phyloP scores from a whole-genome alignment of 2,329 filamentous ascomycete species.

The Hymenoscyphus fraxineus region DNA sequence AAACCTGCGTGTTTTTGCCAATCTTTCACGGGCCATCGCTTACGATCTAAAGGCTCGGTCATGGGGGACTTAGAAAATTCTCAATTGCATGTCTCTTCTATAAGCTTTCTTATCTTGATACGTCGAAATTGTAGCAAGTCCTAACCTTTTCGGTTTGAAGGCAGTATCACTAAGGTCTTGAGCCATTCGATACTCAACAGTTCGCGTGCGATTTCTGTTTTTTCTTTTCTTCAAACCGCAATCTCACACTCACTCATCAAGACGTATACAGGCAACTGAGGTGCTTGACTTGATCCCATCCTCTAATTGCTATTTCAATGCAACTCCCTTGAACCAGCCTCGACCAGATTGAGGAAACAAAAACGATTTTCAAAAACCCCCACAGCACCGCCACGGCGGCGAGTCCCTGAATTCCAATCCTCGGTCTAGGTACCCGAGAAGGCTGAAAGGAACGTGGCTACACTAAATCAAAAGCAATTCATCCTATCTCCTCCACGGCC shows the following conservation, averaged over 20 bases:
- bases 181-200: not conserved
- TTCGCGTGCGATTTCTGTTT: not conserved
- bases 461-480: not conserved
- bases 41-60: not conserved
- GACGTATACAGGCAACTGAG: not conserved
- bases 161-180: not conserved
- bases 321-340: not conserved
- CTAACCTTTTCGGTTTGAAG: not conserved
- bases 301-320: not conserved
- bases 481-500: constrained; percentile 7
- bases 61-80: not conserved
- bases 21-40: not conserved
- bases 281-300: not conserved
- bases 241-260: not conserved
- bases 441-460: constrained; percentile 13
- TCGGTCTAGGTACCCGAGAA: constrained; percentile 8
- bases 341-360: not conserved
- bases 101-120: not conserved
- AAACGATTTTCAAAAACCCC: not conserved
- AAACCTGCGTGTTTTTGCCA: not conserved
- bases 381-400: constrained; percentile 6
- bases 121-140: constrained; percentile 1
- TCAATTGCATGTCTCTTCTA: not conserved
- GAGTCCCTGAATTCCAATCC: not conserved
- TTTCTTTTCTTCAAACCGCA: not conserved